Evolutionary conservation across 2,329 filamentous ascomycete genomes (phyloP).

Genomic region (Thielaviopsis populi): DNA sequence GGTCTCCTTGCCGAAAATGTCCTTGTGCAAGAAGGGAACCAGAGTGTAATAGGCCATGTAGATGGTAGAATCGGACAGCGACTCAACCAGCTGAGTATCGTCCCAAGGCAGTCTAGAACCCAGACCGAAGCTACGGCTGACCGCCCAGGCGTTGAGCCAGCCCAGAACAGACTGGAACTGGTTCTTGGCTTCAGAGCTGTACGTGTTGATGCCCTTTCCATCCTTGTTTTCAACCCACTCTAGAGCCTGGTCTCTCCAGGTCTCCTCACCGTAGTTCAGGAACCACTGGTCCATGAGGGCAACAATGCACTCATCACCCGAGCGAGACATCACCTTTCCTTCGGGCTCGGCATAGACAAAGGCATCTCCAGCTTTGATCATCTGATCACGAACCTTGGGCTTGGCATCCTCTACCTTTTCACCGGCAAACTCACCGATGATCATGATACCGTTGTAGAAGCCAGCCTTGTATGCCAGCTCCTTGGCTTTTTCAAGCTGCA

Average conservation of each 20-base stretch:
- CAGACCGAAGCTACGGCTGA: constrained; percentile 77
- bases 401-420: constrained; percentile 77
- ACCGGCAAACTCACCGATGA: constrained; percentile 76
- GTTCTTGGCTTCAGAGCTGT: constrained; percentile 59
- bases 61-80: constrained; percentile 78
- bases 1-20: constrained; percentile 65
- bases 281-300: constrained; percentile 96
- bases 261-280: constrained; percentile 83
- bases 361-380: constrained; percentile 63
- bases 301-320: constrained; percentile 84
- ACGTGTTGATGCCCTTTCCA: constrained; percentile 61
- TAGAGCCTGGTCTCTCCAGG: constrained; percentile 66
- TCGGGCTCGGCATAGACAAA: constrained; percentile 93
- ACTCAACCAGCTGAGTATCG: constrained; percentile 76
- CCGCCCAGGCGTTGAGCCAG: constrained; percentile 95
- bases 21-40: constrained; percentile 54
- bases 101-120: constrained; percentile 96
- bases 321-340: constrained; percentile 73
- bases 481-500: constrained; percentile 80
- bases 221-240: constrained; percentile 55
- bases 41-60: constrained; percentile 76
- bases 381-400: constrained; percentile 62
- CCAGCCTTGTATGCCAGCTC: constrained; percentile 94
- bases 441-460: constrained; percentile 87
- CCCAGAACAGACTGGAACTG: constrained; percentile 72